Conservation (phyloP, 306 rosid species). For the Alnus rubra region DNA sequence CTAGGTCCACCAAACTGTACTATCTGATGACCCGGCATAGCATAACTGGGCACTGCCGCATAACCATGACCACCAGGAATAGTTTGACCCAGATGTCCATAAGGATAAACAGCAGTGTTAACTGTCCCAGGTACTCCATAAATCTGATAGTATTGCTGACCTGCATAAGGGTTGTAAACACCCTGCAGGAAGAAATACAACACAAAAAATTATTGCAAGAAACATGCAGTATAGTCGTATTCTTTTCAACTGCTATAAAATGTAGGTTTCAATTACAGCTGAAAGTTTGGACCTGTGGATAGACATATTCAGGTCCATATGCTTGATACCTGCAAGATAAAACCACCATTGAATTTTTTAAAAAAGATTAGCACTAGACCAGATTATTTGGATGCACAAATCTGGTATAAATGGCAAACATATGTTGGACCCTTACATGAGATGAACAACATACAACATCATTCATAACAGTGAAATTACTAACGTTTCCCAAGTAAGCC, state of each 20-base stretch:
- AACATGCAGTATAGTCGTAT: slow-evolving; percentile 10
- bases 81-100: slow-evolving; percentile 81
- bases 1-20: slow-evolving; percentile 76
- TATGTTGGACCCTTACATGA: slow-evolving; percentile 28
- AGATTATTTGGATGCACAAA: slow-evolving; percentile 27
- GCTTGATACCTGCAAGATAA: slow-evolving; percentile 76
- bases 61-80: slow-evolving; percentile 78
- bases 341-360: slow-evolving; percentile 39
- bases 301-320: slow-evolving; percentile 82
- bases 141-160: slow-evolving; percentile 85
- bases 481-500: slow-evolving; percentile 20
- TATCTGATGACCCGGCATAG: slow-evolving; percentile 79
- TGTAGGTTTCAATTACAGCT: background rate
- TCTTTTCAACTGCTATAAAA: slow-evolving; percentile 15
- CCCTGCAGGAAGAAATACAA: slow-evolving; percentile 41
- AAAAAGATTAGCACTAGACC: slow-evolving; percentile 44
- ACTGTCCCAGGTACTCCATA: slow-evolving; percentile 83
- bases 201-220: slow-evolving; percentile 21
- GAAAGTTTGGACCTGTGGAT: slow-evolving; percentile 58
- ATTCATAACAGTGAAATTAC: slow-evolving; percentile 22
- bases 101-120: slow-evolving; percentile 65
- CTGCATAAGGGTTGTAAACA: slow-evolving; percentile 65
- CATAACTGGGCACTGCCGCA: slow-evolving; percentile 70
- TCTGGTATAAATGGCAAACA: slow-evolving; percentile 33
- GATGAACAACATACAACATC: slow-evolving; percentile 19